Conservation (phyloP, 306 rosid species). For the Lathyrus sativus region DNA sequence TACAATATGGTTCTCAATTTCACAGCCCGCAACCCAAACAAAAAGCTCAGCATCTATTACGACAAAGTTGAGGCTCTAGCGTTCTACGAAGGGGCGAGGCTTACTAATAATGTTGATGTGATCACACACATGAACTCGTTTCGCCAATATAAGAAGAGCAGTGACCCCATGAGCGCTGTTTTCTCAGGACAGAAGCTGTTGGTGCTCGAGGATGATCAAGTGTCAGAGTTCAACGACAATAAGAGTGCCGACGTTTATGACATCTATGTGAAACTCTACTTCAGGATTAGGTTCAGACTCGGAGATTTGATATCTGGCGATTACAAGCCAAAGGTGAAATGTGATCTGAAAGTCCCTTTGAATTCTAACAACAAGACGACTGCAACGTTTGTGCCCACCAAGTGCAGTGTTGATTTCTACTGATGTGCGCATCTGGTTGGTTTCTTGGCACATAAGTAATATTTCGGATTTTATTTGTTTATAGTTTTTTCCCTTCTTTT, state of each 20-base stretch:
- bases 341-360: slow-evolving; percentile 55
- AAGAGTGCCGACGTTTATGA: slow-evolving; percentile 39
- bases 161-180: slow-evolving; percentile 34
- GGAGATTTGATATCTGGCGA: slow-evolving; percentile 37
- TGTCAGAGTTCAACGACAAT: slow-evolving; percentile 40
- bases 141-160: slow-evolving; percentile 50
- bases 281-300: slow-evolving; percentile 55
- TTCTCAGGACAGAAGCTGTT: slow-evolving; percentile 46
- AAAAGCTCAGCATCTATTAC: slow-evolving; percentile 47
- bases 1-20: slow-evolving; percentile 46
- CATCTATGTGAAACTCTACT: slow-evolving; percentile 56
- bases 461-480: background rate
- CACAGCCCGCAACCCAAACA: slow-evolving; percentile 60
- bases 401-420: slow-evolving; percentile 49
- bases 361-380: slow-evolving; percentile 29
- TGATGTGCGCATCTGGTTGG: background rate
- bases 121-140: slow-evolving; percentile 44
- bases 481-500: background rate
- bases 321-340: slow-evolving; percentile 53
- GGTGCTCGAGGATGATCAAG: slow-evolving; percentile 1
- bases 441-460: background rate
- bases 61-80: slow-evolving; percentile 46
- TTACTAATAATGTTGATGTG: slow-evolving; percentile 17
- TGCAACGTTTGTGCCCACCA: slow-evolving; percentile 38
- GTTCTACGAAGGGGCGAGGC: slow-evolving; percentile 37